These are phyloP conservation scores for Dimocarpus longan DNA, from an alignment of 345 rosid species.

Conservation along the genomic window DNA sequence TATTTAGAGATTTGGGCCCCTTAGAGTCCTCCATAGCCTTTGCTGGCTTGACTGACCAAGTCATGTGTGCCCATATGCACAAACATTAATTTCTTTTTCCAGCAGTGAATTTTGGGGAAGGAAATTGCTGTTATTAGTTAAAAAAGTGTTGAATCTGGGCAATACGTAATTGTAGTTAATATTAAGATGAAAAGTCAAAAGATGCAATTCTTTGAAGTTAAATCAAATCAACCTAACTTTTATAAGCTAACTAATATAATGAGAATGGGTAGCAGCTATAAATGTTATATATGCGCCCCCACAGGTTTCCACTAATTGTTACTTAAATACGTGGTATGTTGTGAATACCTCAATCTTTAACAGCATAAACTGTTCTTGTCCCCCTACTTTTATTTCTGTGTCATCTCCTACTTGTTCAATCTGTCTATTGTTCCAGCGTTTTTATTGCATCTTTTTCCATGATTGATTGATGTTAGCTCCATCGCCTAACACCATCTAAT, in stretches of 20 bases:
- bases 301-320: slow-evolving; percentile 23
- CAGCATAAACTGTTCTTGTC: slow-evolving; percentile 31
- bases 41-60: background rate
- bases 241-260: background rate
- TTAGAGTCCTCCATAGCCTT: background rate
- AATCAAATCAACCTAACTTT: background rate
- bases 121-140: background rate
- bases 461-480: background rate
- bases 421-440: background rate
- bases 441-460: background rate
- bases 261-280: background rate
- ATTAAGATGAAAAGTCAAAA: background rate
- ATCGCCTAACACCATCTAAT: background rate
- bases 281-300: background rate
- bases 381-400: background rate
- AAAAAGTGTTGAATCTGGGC: background rate
- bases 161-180: background rate
- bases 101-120: background rate
- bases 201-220: background rate
- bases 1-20: background rate
- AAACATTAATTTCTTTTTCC: too few relatives aligned
- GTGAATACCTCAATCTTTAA: slow-evolving; percentile 17
- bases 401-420: slow-evolving; percentile 6
- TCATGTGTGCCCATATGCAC: too few relatives aligned
- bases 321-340: slow-evolving; percentile 13